Conservation (phyloP, 495 filamentous ascomycete genomes). For the Aspergillus heteromorphus region DNA sequence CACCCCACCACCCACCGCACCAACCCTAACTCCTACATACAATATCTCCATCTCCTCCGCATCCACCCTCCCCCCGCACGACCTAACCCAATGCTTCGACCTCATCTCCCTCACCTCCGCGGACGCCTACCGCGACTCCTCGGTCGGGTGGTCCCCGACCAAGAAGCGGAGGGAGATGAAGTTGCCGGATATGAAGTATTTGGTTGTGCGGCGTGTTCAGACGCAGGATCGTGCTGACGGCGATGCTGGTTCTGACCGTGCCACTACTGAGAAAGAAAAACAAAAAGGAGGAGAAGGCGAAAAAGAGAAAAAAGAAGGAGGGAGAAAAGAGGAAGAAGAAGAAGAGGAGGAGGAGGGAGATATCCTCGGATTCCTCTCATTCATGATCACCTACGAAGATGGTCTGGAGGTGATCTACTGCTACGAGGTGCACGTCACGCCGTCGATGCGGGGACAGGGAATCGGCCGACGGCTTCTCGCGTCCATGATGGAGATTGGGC, state of each 20-base stretch:
- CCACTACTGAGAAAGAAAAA: too few relatives aligned
- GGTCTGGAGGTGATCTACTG: slow-evolving; percentile 70
- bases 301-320: too few relatives aligned
- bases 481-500: slow-evolving; percentile 37
- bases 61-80: slow-evolving; percentile 37
- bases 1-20: too few relatives aligned
- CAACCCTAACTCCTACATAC: neutral
- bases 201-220: slow-evolving; percentile 54
- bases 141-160: slow-evolving; percentile 60
- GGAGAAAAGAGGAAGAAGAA: too few relatives aligned
- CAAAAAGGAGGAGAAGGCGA: too few relatives aligned
- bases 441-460: slow-evolving; percentile 43
- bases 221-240: slow-evolving; percentile 7
- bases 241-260: too few relatives aligned
- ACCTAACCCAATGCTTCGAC: slow-evolving; percentile 62
- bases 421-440: slow-evolving; percentile 78
- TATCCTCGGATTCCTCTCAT: slow-evolving; percentile 65
- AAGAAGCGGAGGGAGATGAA: slow-evolving; percentile 74
- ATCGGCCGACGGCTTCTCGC: slow-evolving; percentile 39
- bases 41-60: slow-evolving; percentile 39
- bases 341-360: neutral
- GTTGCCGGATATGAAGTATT: slow-evolving; percentile 62
- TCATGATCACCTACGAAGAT: slow-evolving; percentile 81
- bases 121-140: slow-evolving; percentile 59
- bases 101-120: slow-evolving; percentile 68